Evolutionary conservation across 208 protist genomes (phyloP).

Genomic region (Strigomonas culicis): DNA sequence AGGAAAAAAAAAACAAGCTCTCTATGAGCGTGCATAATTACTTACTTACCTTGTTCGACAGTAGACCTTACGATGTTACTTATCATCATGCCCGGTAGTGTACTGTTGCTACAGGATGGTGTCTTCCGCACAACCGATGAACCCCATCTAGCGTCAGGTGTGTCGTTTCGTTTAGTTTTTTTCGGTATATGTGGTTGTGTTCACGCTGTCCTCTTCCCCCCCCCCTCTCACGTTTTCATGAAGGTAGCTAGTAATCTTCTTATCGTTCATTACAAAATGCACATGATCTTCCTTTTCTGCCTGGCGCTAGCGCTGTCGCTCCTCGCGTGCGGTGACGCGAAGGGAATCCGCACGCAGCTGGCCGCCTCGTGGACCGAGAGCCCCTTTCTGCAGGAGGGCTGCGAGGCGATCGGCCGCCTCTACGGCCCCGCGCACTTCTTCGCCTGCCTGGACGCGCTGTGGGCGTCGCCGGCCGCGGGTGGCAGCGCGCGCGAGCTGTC

Average conservation of each 20-base stretch:
- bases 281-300: constrained; percentile 1
- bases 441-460: constrained; percentile 37
- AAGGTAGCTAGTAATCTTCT: too few relatives aligned
- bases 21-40: neutral
- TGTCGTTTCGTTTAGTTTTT: too few relatives aligned
- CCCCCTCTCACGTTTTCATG: too few relatives aligned
- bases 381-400: constrained; percentile 54
- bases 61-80: too few relatives aligned
- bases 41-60: neutral
- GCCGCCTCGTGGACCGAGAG: constrained; percentile 68
- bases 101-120: too few relatives aligned
- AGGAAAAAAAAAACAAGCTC: neutral
- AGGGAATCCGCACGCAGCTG: constrained; percentile 40
- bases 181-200: too few relatives aligned
- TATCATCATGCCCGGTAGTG: too few relatives aligned
- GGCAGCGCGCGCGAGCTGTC: constrained; percentile 21
- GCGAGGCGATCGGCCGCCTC: constrained; percentile 40
- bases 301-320: neutral
- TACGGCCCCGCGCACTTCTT: constrained; percentile 32
- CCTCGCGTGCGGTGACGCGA: constrained; percentile 5
- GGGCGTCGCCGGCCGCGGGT: constrained; percentile 1
- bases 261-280: too few relatives aligned
- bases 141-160: too few relatives aligned
- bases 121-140: too few relatives aligned
- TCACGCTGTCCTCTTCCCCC: too few relatives aligned